Base-by-base conservation (phyloP, 2,329 filamentous ascomycete genomes). In the Bipolaris zeicola region DNA sequence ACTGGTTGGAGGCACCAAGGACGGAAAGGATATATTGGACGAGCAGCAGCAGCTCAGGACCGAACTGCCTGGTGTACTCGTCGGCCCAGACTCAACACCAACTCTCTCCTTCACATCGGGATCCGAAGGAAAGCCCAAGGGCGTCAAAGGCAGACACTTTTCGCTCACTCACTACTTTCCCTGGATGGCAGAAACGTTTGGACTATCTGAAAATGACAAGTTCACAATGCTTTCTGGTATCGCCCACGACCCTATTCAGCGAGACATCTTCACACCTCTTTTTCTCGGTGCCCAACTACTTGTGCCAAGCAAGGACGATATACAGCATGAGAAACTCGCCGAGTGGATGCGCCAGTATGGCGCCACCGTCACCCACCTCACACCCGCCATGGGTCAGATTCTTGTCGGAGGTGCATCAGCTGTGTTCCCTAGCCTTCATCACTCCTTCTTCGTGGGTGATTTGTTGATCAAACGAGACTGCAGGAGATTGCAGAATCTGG, bases 301-400 rank as follows among this genome's bases (percentile, higher is more conserved):
- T 6, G 85, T 95, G 0, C 93, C 93, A 0, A 85, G 90, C 10
- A 85, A 85, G 55, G 92, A 96, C 61, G 87, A 92, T 65, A 98
- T 98, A 57, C 85, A 89, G 51, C 90, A 97, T 73, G 93, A 96
- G 77, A 87, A 83, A 67, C 81, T 97, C 13, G 89, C 89, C 4
- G 92, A 96, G 70, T 99, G 95, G 95, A 91, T 97, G 83, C 82
- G 83, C 50, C 85, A 89, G 50, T 85, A 90, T 70, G 79, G 83
- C 52, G 86, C 90, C 2, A 96, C 88, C 14, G 90, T 92, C 18
- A 92, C 89, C 11, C 95, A 98, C 76, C 79, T 98, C 37, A 99
- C 95, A 1, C 95, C 95, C 8, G 95, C 95, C 55, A 97, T 98
- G 93, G 93, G 93, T 52, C 91, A 97, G 67, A 95, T 98, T 59